Evolutionary conservation across 352 stramenopile genomes (phyloP), one percentile per base, ranked within the genome.

Genomic region (Pythium pyrilobum): DNA sequence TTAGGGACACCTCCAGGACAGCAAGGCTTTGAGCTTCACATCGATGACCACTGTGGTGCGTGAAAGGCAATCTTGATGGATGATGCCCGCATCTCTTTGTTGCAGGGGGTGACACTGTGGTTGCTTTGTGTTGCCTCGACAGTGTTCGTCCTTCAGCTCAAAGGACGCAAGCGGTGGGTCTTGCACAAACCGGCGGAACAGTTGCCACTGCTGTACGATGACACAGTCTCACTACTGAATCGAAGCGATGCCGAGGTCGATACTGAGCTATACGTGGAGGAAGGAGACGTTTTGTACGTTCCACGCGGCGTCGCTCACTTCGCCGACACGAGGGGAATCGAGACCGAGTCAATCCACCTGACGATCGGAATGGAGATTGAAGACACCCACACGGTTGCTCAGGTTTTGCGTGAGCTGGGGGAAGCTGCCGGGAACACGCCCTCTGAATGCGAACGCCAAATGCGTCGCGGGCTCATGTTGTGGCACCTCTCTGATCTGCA

Each of bases 341-440:
- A 43, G 9, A 54, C 69, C 12, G 57, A 60, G 42, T 71, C 66
- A n/a, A 56, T 71, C 23, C 66, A 74, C 36, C 20, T 74, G 20
- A 74, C 66, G 2, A 56, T 74, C n/a, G 62, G 66, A 34, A 47
- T 74, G 7, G 66, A 74, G 18, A 52, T 74, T n/a, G 66, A 74
- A 11, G 25, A 38, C 20, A 27, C 41, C 2, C 47, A 62, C 15
- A 64, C 66, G 5, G 64, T 61, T 21, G 23, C 38, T n/a, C 34
- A 48, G 12, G 20, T 66, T 11, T 1, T 45, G 4, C 38, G 47
- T 18, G 33, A 52, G 38, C 29, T 54, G 1, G 20, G 56, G 28
- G 41, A 45, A 20, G 0, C 7, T 5, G 29, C 11, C 3, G 15
- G 18, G 2, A 33, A 20, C 5, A 36, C 31, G 31, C 15, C 9